Percentiles rank a stretch among this genome's conserved stretches.
phyloP scores from a whole-genome alignment of 1,139 yeast genomes.

The Sugiyamaella japonica region DNA sequence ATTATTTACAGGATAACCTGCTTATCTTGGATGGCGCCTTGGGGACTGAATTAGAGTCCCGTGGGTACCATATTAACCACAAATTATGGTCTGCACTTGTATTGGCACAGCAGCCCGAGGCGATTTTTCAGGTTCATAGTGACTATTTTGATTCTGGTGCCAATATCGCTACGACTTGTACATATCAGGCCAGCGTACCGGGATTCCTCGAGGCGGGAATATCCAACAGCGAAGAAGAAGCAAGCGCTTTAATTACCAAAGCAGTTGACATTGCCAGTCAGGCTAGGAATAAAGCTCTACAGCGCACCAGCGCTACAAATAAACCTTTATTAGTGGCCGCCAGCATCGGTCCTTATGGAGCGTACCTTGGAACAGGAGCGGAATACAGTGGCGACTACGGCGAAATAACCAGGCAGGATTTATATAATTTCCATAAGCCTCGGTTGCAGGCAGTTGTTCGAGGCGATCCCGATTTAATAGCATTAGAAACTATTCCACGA shows the following conservation, averaged over 20 bases:
- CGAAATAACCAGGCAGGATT: constrained; percentile 36
- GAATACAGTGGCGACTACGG: constrained; percentile 68
- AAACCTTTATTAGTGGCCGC: constrained; percentile 48
- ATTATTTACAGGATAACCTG: constrained; percentile 1
- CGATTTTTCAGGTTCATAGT: constrained; percentile 52
- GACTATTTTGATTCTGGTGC: constrained; percentile 57
- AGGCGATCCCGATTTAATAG: constrained; percentile 52
- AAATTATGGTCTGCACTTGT: constrained; percentile 65
- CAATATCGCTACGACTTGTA: constrained; percentile 55
- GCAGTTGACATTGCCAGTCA: constrained; percentile 33
- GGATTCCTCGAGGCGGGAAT: constrained; percentile 44
- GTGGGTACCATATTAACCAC: constrained; percentile 42
- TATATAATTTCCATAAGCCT: constrained; percentile 51
- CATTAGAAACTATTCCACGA: constrained; percentile 66
- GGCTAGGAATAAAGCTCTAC: constrained; percentile 17
- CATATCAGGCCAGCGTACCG: constrained; percentile 59
- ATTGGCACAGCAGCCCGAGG: constrained; percentile 49
- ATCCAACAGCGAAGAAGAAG: constrained; percentile 37
- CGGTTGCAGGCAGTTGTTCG: constrained; percentile 47
- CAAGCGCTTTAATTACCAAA: constrained; percentile 34
- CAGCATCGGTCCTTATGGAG: constrained; percentile 74
- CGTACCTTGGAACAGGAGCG: constrained; percentile 61
- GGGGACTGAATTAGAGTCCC: constrained; percentile 46
- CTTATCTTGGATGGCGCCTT: constrained; percentile 48
- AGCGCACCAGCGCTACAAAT: constrained; percentile 1